Conservation (phyloP, 2,329 filamentous ascomycete genomes). For the Aspergillus jensenii region DNA sequence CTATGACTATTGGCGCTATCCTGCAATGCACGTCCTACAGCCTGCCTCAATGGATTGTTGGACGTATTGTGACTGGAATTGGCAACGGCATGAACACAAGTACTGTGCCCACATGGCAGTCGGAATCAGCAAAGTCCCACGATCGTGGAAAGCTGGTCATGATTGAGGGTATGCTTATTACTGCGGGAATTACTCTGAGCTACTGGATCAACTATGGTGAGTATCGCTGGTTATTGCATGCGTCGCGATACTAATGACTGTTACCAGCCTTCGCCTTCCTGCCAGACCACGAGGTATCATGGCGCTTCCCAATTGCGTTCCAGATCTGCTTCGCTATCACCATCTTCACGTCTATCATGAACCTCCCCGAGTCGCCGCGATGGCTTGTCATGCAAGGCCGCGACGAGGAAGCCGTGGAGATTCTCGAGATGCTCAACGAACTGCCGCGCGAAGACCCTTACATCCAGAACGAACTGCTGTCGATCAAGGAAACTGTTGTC, state of each 20-base stretch:
- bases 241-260: background rate
- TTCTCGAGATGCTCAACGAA: slow-evolving; percentile 13
- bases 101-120: slow-evolving; percentile 21
- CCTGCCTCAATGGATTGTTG: slow-evolving; percentile 20
- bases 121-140: slow-evolving; percentile 19
- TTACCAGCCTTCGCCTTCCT: background rate
- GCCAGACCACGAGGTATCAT: slow-evolving; percentile 11
- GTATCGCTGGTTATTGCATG: background rate
- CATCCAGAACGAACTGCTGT: slow-evolving; percentile 4
- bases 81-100: slow-evolving; percentile 22
- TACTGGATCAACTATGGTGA: slow-evolving; percentile 22
- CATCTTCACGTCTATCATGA: slow-evolving; percentile 18
- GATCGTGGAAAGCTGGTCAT: slow-evolving; percentile 21
- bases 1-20: slow-evolving; percentile 20
- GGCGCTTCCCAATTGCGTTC: slow-evolving; percentile 21
- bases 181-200: slow-evolving; percentile 17
- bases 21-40: slow-evolving; percentile 19
- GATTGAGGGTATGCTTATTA: slow-evolving; percentile 20
- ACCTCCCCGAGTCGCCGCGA: slow-evolving; percentile 19
- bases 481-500: slow-evolving; percentile 53
- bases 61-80: slow-evolving; percentile 21
- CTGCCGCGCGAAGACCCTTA: slow-evolving; percentile 11
- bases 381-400: slow-evolving; percentile 19
- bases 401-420: slow-evolving; percentile 14
- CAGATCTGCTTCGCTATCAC: slow-evolving; percentile 17